Conservation (phyloP, 208 protist species). For the Trypanosoma rangeli region DNA sequence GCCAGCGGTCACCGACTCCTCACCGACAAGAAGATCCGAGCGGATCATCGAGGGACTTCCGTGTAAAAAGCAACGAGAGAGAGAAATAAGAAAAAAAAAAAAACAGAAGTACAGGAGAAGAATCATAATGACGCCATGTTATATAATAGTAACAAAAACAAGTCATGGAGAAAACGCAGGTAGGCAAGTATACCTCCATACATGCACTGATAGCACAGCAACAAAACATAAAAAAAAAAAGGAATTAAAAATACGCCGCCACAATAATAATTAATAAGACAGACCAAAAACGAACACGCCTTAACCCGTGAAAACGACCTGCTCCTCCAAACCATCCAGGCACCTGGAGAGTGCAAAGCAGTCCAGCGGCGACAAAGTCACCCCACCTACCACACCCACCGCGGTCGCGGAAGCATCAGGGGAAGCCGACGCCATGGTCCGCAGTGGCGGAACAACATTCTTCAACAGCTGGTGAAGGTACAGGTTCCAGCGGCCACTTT, state of each 20-base stretch:
- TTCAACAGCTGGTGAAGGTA: conserved; percentile 11
- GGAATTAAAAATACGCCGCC: neutral
- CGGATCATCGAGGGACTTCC: conserved; percentile 37
- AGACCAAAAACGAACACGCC: too few species aligned
- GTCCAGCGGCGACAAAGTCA: conserved; percentile 31
- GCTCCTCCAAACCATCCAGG: conserved; percentile 32
- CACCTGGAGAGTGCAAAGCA: conserved; percentile 36
- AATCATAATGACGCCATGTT: too few species aligned
- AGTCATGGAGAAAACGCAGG: too few species aligned
- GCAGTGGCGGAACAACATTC: conserved; percentile 13
- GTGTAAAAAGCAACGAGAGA: neutral
- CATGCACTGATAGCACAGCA: too few species aligned
- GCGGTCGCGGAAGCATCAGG: neutral
- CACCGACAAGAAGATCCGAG: conserved; percentile 55
- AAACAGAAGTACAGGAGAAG: too few species aligned
- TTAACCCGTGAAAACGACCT: conserved; percentile 4
- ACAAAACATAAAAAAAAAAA: conserved; percentile 28
- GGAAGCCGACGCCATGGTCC: neutral
- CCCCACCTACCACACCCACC: neutral
- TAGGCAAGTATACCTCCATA: too few species aligned
- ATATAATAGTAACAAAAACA: too few species aligned
- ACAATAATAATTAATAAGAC: conserved; percentile 17
- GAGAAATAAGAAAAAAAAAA: conserved; percentile 12
- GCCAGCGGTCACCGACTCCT: conserved; percentile 40
- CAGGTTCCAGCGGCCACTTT: conserved; percentile 4